Evolutionary conservation across 805 yeast genomes (phyloP), one percentile per base, ranked within the genome.

Genomic region (Priceomyces medius): DNA sequence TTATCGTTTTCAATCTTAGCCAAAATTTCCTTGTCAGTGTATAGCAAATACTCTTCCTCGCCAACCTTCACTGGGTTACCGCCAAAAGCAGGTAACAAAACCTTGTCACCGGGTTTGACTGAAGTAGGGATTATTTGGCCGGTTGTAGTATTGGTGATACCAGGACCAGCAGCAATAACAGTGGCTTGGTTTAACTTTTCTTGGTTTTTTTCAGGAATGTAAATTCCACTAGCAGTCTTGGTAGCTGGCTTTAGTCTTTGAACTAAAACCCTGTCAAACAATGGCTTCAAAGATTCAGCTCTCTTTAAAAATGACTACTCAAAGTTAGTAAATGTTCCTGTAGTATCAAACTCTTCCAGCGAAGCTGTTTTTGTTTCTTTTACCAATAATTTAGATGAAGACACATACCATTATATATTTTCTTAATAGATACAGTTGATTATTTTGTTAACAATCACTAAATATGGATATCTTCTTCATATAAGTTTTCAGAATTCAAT

Each of bases 161-260:
- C 99, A 41, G 98, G 98, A 47, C 99, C 99, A 50, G 90, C 88
- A 44, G 98, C 91, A 50, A 91, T 69, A 38, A 91, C 98, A 42
- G 83, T 82, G 47, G 90, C 99, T 69, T 88, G 86, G 76, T 87
- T 87, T 61, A 89, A 79, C 73, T 91, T 93, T 66, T 88, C 91
- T 56, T 85, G 95, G 76, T 91, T 90, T 77, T 89, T 89, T 72
- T 90, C 97, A 48, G 98, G 98, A 53, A 90, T 84, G 71, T 81
- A 87, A 59, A 90, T 79, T 60, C 98, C 98, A 34, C 93, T 82
- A 43, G 96, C 85, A 45, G 98, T 90, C 74, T 89, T 78, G 52
- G 91, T 77, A 60, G 87, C 84, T 45, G 96, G 95, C 77, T 88
- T 89, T 61, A 85, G 71, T 69, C 97, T 86, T 75, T 90, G 97